Conservation (phyloP, 805 yeast genomes). For the Wickerhamiella slavikovae region DNA sequence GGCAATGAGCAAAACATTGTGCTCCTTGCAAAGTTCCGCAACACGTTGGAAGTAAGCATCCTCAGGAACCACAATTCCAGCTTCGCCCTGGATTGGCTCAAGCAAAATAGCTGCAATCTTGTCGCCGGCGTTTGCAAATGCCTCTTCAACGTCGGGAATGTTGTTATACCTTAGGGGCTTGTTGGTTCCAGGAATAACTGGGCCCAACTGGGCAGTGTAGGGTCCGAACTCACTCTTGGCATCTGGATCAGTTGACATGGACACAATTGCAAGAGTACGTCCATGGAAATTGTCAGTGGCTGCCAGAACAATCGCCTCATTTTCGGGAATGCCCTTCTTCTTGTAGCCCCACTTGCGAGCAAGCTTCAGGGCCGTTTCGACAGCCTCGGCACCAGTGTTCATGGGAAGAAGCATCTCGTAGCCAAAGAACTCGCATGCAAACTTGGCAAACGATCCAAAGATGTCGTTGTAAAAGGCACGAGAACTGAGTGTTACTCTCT, state of each 20-base stretch:
- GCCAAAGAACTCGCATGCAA: slow-evolving; percentile 67
- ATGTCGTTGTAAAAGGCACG: slow-evolving; percentile 84
- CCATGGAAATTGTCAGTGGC: slow-evolving; percentile 92
- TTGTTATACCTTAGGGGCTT: slow-evolving; percentile 59
- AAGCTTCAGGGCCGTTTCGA: slow-evolving; percentile 79
- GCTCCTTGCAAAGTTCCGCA: slow-evolving; percentile 49
- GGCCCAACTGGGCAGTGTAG: slow-evolving; percentile 64
- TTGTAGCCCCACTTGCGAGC: slow-evolving; percentile 97
- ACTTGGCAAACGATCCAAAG: slow-evolving; percentile 74
- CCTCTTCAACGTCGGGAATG: slow-evolving; percentile 69
- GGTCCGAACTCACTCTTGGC: slow-evolving; percentile 84
- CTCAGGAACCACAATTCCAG: slow-evolving; percentile 93
- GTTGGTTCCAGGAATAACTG: slow-evolving; percentile 57
- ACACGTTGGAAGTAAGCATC: slow-evolving; percentile 56
- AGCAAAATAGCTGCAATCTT: slow-evolving; percentile 75
- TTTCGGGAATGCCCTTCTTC: slow-evolving; percentile 61
- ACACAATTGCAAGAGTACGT: slow-evolving; percentile 82
- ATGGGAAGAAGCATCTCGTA: slow-evolving; percentile 90
- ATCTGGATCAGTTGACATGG: slow-evolving; percentile 92
- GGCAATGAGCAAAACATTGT: slow-evolving; percentile 77
- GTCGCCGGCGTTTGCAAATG: slow-evolving; percentile 54
- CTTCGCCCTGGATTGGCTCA: slow-evolving; percentile 97
- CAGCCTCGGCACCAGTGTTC: slow-evolving; percentile 99
- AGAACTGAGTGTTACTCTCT: slow-evolving; percentile 63
- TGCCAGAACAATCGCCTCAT: slow-evolving; percentile 71